Evolutionary conservation across 345 rosid genomes (phyloP).

Genomic region (Stellera chamaejasme): DNA sequence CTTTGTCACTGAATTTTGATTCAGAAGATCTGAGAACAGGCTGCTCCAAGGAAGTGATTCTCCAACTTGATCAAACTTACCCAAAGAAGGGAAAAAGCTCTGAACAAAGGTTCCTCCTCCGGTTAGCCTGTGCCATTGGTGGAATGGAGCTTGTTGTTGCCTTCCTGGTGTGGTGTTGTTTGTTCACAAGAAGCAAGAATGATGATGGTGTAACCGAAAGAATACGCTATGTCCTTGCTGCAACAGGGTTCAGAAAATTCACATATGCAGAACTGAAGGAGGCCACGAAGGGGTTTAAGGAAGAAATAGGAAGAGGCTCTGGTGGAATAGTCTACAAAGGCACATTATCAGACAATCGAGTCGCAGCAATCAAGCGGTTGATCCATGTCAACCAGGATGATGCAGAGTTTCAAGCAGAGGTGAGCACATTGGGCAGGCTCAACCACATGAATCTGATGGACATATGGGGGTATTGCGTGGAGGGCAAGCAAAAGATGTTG

Average conservation of each 20-base stretch:
- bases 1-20: background rate
- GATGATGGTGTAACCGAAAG: background rate
- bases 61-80: background rate
- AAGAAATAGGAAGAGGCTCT: slow-evolving; percentile 29
- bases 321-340: slow-evolving; percentile 28
- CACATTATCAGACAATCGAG: background rate
- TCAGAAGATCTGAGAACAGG: background rate
- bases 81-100: slow-evolving; percentile 7
- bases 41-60: background rate
- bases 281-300: slow-evolving; percentile 21
- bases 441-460: slow-evolving; percentile 51
- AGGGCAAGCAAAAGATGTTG: slow-evolving; percentile 30
- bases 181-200: slow-evolving; percentile 10
- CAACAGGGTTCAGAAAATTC: slow-evolving; percentile 25
- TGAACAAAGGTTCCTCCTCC: slow-evolving; percentile 8
- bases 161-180: slow-evolving; percentile 15
- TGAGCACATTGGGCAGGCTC: slow-evolving; percentile 39
- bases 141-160: slow-evolving; percentile 18
- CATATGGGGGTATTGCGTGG: slow-evolving; percentile 46
- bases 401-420: slow-evolving; percentile 45
- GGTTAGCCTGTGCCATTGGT: slow-evolving; percentile 25
- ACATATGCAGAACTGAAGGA: slow-evolving; percentile 15
- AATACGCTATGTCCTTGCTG: slow-evolving; percentile 8
- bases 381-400: slow-evolving; percentile 33
- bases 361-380: slow-evolving; percentile 16